Conservation (phyloP, 73 alveolate species). For the Symbiodinium natans region DNA sequence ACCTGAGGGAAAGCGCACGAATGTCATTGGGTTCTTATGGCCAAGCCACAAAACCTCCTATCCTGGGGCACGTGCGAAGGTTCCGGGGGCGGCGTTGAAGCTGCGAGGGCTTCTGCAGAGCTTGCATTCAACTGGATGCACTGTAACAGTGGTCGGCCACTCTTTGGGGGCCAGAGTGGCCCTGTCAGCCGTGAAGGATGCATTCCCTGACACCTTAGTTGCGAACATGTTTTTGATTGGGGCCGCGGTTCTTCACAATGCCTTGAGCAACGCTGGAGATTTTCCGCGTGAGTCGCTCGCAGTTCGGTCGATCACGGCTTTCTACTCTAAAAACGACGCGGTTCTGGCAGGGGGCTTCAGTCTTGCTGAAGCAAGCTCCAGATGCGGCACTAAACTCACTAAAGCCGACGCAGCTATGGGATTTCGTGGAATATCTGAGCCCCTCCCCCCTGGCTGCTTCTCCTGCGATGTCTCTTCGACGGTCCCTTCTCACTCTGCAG, state of each 20-base stretch:
- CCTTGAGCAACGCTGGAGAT: not conserved
- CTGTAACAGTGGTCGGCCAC: conserved; percentile 14
- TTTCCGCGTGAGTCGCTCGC: not conserved
- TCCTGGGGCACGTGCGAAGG: not conserved
- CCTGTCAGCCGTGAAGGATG: not conserved
- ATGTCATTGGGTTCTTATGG: not conserved
- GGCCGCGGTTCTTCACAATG: not conserved
- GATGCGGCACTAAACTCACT: not conserved
- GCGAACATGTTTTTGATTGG: not conserved
- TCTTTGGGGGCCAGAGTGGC: not conserved
- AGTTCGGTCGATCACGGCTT: not conserved
- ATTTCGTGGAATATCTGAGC: not conserved
- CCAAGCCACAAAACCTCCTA: conserved; percentile 7
- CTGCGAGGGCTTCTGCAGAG: not conserved
- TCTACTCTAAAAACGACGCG: not conserved
- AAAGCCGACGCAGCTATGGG: not conserved
- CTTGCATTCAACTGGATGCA: not conserved
- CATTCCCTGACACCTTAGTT: not conserved
- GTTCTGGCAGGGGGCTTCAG: not conserved
- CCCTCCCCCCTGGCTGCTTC: not conserved
- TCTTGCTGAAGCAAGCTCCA: not conserved
- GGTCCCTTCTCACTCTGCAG: not conserved
- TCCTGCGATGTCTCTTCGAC: not conserved
- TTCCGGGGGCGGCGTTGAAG: not conserved
- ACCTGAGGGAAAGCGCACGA: not conserved